Conservation (phyloP, 306 rosid genomes). For the Citrullus colocynthis region DNA sequence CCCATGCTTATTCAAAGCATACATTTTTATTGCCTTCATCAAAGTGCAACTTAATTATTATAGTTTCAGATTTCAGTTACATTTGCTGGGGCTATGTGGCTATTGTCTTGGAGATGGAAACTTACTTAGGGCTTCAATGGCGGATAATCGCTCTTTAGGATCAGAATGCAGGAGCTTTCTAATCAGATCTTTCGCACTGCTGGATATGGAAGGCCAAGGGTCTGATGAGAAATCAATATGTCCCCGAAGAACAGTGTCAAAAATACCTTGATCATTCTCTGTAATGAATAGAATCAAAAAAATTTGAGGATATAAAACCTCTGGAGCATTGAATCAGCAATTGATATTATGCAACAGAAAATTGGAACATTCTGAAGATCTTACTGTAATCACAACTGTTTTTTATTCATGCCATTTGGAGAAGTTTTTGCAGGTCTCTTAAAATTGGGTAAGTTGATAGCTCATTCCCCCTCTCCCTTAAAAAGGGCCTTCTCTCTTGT, state of each 20-base stretch:
- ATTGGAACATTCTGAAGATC: neutral
- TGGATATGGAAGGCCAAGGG: slow-evolving; percentile 94
- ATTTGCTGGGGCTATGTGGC: too few species aligned
- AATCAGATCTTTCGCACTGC: slow-evolving; percentile 81
- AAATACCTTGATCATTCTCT: slow-evolving; percentile 89
- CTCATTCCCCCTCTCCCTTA: neutral
- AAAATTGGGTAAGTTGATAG: neutral
- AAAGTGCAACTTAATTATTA: neutral
- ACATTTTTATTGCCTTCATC: neutral
- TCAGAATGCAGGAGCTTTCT: slow-evolving; percentile 67
- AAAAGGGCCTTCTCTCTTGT: neutral
- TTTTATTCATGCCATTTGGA: neutral
- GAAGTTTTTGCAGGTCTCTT: neutral
- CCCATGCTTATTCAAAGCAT: neutral
- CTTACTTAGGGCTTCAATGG: slow-evolving; percentile 80
- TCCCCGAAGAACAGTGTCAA: slow-evolving; percentile 79
- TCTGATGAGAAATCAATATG: slow-evolving; percentile 72
- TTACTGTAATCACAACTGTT: neutral
- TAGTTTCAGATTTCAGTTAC: too few species aligned
- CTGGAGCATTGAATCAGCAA: neutral
- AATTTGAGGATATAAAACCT: slow-evolving; percentile 6
- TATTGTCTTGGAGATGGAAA: neutral
- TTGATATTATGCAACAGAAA: neutral
- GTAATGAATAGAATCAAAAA: slow-evolving; percentile 23
- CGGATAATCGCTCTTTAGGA: slow-evolving; percentile 65